Conservation (phyloP, 2,329 filamentous ascomycete genomes). For the Mariannaea elegans region DNA sequence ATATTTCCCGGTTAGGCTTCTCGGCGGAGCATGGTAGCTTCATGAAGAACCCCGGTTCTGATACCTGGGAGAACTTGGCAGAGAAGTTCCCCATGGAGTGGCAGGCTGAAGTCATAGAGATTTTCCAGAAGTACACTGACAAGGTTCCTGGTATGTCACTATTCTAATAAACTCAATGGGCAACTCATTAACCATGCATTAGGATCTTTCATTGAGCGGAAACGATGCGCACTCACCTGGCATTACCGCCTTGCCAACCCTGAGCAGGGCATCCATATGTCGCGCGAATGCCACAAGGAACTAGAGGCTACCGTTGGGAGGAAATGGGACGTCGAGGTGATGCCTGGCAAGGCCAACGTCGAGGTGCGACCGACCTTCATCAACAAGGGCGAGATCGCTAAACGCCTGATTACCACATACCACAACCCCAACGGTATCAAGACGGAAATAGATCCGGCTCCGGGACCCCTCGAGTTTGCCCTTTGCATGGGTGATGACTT, state of each 20-base stretch:
- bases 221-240: conserved; percentile 95
- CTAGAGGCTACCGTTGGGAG: conserved; percentile 80
- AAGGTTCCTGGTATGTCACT: conserved; percentile 75
- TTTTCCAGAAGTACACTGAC: conserved; percentile 91
- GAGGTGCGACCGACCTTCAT: conserved; percentile 97
- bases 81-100: conserved; percentile 90
- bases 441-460: conserved; percentile 51
- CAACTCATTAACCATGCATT: conserved; percentile 15
- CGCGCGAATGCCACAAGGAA: conserved; percentile 81
- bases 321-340: conserved; percentile 92
- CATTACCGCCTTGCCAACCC: conserved; percentile 94
- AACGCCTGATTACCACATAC: conserved; percentile 81
- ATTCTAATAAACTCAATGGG: too few species aligned
- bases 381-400: conserved; percentile 97
- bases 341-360: conserved; percentile 95
- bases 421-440: conserved; percentile 58
- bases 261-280: conserved; percentile 82
- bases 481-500: conserved; percentile 95
- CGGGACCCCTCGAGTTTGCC: conserved; percentile 79
- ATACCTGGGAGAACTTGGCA: conserved; percentile 88
- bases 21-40: conserved; percentile 98
- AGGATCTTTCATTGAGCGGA: conserved; percentile 93
- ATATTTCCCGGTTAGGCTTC: conserved; percentile 88
- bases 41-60: conserved; percentile 79
- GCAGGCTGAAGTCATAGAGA: conserved; percentile 84